Evolutionary conservation across 2,329 filamentous ascomycete species (phyloP).

Genomic region (Penicillium sp.): DNA sequence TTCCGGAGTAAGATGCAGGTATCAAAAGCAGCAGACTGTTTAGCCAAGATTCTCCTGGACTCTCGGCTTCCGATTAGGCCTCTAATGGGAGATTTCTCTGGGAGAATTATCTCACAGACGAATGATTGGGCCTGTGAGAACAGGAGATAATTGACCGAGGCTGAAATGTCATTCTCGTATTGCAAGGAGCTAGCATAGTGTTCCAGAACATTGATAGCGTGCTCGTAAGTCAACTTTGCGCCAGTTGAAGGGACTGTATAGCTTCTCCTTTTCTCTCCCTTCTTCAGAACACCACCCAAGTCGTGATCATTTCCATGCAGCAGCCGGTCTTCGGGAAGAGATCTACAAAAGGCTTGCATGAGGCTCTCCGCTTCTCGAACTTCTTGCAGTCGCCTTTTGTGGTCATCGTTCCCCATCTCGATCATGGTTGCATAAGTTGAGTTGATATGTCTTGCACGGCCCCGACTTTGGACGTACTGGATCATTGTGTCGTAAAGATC

Average conservation of each 20-base stretch:
- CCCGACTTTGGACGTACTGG: constrained; percentile 89
- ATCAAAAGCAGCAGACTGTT: constrained; percentile 83
- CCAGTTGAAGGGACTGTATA: constrained; percentile 63
- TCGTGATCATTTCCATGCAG: constrained; percentile 58
- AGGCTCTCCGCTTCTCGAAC: constrained; percentile 46
- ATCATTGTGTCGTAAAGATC: constrained; percentile 87
- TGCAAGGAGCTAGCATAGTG: constrained; percentile 67
- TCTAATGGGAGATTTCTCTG: constrained; percentile 66
- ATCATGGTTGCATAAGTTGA: constrained; percentile 85
- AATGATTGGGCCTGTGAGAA: constrained; percentile 56
- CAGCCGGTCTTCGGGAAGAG: constrained; percentile 69
- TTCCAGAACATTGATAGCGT: constrained; percentile 66
- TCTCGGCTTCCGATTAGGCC: constrained; percentile 61
- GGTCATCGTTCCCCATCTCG: constrained; percentile 64
- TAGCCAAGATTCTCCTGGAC: constrained; percentile 69
- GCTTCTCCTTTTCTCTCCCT: constrained; percentile 49
- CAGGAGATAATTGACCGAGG: constrained; percentile 59
- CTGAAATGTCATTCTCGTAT: constrained; percentile 46
- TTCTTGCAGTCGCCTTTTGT: constrained; percentile 56
- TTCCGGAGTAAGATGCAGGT: constrained; percentile 67
- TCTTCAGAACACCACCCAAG: constrained; percentile 53
- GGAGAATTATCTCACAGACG: constrained; percentile 73
- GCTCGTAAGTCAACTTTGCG: constrained; percentile 72
- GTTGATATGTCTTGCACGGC: constrained; percentile 70
- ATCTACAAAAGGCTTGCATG: constrained; percentile 71